Base-by-base conservation (phyloP, 2,329 filamentous ascomycete species). In the Apiospora phragmitis region DNA sequence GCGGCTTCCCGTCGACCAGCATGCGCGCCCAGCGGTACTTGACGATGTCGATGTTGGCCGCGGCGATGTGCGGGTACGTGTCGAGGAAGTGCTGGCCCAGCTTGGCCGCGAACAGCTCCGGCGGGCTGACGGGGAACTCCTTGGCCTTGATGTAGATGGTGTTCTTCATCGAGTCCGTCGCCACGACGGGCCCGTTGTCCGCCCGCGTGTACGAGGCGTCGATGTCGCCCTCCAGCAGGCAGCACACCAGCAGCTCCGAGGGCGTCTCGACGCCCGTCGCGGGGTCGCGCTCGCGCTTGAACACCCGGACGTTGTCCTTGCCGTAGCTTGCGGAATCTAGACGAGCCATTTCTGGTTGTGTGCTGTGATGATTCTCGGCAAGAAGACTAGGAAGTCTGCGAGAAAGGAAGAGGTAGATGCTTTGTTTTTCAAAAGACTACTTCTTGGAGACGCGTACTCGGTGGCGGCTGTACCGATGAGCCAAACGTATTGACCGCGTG, bases 151-250 rank as follows among this genome's bases (percentile, higher is more conserved):
- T 94, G 86, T 96, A 97, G 80, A 93, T 91, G 77, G 93, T 98
- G 85, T 99, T 97, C 87, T 99, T 99, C 85, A 98, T 97, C 35
- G 94, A 95, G 83, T 99, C 96, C 72, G 96, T 99, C 74, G 96
- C 94, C 72, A 99, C 95, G 71, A 99, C 90, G 74, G 97, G 93
- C 77, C 92, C 93, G 88, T 99, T 99, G 86, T 99, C 95, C 77
- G 94, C 95, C 79, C 89, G 83, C 73, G 95, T 99, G 88, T 97
- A 99, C 74, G 94, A 97, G 73, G 78, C 89, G 69, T 96, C 93
- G 77, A 99, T 98, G 71, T 94, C 93, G 76, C 96, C 96, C 85
- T 98, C 94, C 41, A 99, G 89, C 68, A 98, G 88, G 73, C 94
- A 94, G 84, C 93, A 93, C 76, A 99, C 93, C 51, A 94, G 98